Conservation (phyloP, 2,329 filamentous ascomycete species). For the Fusarium dlaminii region DNA sequence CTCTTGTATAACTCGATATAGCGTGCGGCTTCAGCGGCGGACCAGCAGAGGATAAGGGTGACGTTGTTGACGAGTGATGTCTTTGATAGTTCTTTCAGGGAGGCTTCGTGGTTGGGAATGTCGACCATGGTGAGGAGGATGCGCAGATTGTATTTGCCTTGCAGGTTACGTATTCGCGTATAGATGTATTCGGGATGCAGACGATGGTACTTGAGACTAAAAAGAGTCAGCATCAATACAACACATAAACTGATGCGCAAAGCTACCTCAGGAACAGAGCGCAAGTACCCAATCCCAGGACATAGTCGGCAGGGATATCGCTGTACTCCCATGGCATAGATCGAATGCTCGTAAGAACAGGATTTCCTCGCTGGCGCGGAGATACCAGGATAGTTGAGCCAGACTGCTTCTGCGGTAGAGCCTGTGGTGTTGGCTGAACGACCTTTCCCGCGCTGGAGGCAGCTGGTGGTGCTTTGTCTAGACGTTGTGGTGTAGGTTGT, state of each 20-base stretch:
- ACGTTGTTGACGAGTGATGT: conserved; percentile 92
- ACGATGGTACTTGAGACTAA: conserved; percentile 90
- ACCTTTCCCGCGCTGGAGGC: conserved; percentile 62
- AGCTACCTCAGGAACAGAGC: conserved; percentile 81
- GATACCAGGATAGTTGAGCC: conserved; percentile 89
- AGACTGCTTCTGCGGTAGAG: conserved; percentile 70
- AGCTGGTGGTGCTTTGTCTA: conserved; percentile 61
- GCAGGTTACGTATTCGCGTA: conserved; percentile 84
- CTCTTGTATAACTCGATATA: conserved; percentile 97
- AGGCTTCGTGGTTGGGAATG: conserved; percentile 92
- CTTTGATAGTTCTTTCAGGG: conserved; percentile 88
- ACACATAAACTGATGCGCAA: accelerated
- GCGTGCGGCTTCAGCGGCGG: conserved; percentile 88
- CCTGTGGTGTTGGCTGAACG: conserved; percentile 89
- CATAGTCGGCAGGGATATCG: conserved; percentile 95
- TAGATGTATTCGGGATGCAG: conserved; percentile 99
- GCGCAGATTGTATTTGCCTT: conserved; percentile 86
- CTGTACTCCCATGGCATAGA: conserved; percentile 95
- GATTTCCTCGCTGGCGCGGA: conserved; percentile 93
- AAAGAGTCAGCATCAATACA: not conserved
- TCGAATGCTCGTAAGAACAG: conserved; percentile 83
- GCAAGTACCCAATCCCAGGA: conserved; percentile 86
- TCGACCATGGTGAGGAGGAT: conserved; percentile 92
- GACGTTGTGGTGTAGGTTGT: conserved; percentile 63
- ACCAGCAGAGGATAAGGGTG: conserved; percentile 94